Conservation (phyloP, 2,329 filamentous ascomycete genomes). For the Triangularia setosa region DNA sequence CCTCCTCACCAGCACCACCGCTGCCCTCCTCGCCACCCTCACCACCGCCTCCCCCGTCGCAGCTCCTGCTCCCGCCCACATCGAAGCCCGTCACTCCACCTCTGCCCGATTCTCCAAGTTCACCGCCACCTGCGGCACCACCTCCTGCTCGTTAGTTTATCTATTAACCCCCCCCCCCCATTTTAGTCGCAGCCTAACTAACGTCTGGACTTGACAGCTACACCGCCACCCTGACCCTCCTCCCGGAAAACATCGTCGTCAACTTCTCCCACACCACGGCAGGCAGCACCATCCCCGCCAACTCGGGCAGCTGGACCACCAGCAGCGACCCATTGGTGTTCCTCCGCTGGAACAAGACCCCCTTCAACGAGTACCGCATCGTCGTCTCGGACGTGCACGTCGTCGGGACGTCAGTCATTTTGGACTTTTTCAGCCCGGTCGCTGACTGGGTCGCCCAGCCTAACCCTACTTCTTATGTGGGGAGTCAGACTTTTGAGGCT, state of each 20-base stretch:
- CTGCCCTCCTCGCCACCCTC: not conserved
- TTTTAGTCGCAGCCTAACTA: not conserved
- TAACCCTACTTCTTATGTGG: not conserved
- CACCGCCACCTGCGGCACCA: not conserved
- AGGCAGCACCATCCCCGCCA: slow-evolving; percentile 3
- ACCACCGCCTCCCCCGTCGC: not conserved
- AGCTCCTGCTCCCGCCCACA: not conserved
- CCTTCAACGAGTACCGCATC: slow-evolving; percentile 1
- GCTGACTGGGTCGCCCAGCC: not conserved
- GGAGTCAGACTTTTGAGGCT: not conserved
- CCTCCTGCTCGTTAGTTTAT: slow-evolving; percentile 1
- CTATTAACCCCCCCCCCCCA: not conserved
- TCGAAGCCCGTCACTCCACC: slow-evolving; percentile 1
- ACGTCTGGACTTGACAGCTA: not conserved
- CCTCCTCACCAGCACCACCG: not conserved
- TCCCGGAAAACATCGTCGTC: slow-evolving; percentile 4
- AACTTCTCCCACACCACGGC: slow-evolving; percentile 8
- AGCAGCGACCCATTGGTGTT: not conserved
- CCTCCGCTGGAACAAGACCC: slow-evolving; percentile 1
- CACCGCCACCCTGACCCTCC: slow-evolving; percentile 1
- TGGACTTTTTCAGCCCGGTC: not conserved
- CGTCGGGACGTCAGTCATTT: not conserved
- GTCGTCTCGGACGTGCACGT: slow-evolving; percentile 5
- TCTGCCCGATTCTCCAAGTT: slow-evolving; percentile 4
- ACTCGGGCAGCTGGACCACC: not conserved